phyloP scores from a whole-genome alignment of 108 stramenopile genomes.

The Mediolabrus comicus region DNA sequence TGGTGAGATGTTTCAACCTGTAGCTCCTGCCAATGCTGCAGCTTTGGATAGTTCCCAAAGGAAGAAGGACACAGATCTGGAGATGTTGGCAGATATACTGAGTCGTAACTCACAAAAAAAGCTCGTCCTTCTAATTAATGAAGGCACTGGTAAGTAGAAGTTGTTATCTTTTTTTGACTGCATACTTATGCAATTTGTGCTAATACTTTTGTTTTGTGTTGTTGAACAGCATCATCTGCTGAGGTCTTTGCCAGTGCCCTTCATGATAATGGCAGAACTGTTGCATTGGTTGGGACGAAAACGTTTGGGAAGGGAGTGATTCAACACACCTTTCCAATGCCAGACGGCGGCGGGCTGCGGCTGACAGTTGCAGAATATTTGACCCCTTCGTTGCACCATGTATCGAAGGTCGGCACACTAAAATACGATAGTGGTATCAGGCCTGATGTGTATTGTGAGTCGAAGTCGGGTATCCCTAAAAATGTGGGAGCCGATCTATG shows the following conservation, averaged over 20 bases:
- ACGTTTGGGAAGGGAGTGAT: constrained; percentile 80
- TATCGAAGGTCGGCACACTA: constrained; percentile 72
- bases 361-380: constrained; percentile 86
- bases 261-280: constrained; percentile 77
- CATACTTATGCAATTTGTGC: background rate
- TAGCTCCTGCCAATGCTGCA: background rate
- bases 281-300: constrained; percentile 72
- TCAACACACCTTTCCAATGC: constrained; percentile 89
- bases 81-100: constrained; percentile 17
- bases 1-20: background rate
- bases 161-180: background rate
- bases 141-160: constrained; percentile 61
- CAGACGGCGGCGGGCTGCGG: constrained; percentile 82
- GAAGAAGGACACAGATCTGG: constrained; percentile 17
- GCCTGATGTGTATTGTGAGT: constrained; percentile 69
- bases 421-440: constrained; percentile 68
- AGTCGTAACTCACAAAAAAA: constrained; percentile 54
- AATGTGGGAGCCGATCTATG: constrained; percentile 81
- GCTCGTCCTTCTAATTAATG: constrained; percentile 77
- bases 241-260: constrained; percentile 80
- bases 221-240: constrained; percentile 61
- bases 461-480: constrained; percentile 72
- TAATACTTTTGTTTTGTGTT: background rate
- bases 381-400: constrained; percentile 73
- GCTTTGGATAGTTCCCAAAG: background rate